Conservation (phyloP, 306 rosid species). For the Heteromeles arbutifolia region DNA sequence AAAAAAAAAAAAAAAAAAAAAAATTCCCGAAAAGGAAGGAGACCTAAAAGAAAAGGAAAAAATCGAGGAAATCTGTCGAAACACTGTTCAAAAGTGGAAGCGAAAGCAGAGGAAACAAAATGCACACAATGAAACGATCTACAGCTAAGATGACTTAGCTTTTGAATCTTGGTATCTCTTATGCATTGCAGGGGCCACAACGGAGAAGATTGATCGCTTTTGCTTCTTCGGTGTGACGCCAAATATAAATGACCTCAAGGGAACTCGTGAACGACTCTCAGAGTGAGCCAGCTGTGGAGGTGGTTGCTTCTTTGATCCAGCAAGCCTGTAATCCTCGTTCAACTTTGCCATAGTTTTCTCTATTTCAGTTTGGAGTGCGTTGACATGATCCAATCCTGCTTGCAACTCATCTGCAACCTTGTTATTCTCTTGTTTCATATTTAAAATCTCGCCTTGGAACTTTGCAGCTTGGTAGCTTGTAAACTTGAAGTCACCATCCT, state of each 20-base stretch:
- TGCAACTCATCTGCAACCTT: constrained; percentile 82
- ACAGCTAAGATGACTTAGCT: constrained; percentile 26
- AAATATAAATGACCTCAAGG: constrained; percentile 80
- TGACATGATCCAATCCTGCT: constrained; percentile 58
- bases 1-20: neutral
- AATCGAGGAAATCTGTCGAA: constrained; percentile 15
- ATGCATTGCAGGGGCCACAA: constrained; percentile 63
- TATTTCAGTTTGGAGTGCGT: constrained; percentile 51
- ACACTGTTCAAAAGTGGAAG: constrained; percentile 5
- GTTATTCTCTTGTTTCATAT: constrained; percentile 95
- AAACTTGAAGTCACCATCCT: constrained; percentile 76
- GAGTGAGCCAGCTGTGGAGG: constrained; percentile 36
- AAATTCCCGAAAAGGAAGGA: neutral
- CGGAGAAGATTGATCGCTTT: constrained; percentile 64
- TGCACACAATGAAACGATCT: constrained; percentile 6
- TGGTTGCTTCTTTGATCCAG: constrained; percentile 47
- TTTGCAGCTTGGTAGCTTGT: constrained; percentile 96
- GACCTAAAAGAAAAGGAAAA: neutral
- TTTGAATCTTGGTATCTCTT: constrained; percentile 40
- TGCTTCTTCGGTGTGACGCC: constrained; percentile 72
- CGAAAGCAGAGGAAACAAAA: constrained; percentile 3
- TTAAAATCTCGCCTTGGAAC: constrained; percentile 93
- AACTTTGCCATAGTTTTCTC: constrained; percentile 53
- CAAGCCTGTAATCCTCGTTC: constrained; percentile 54
- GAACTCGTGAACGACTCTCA: constrained; percentile 46